Percentiles rank a stretch among this genome's conserved stretches.
phyloP scores from a whole-genome alignment of 495 filamentous ascomycete species.

The Penicillium pulvis region DNA sequence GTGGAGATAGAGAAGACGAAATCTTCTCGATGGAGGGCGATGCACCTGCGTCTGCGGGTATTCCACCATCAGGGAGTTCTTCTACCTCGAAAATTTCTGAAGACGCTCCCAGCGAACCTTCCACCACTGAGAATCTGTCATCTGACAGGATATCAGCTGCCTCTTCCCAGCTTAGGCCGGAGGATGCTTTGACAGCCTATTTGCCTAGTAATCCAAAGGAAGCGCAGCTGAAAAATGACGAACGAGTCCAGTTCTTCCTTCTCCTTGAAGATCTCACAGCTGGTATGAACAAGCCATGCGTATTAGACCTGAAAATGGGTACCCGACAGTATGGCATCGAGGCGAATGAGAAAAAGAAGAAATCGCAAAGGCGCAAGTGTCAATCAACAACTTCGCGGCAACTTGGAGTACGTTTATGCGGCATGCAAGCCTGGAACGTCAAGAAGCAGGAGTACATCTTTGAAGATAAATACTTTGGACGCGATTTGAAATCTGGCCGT shows the following conservation, averaged over 20 bases:
- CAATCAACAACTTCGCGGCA: conserved; percentile 87
- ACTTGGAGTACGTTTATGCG: conserved; percentile 90
- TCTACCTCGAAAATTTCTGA: conserved; percentile 12
- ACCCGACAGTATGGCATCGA: conserved; percentile 99
- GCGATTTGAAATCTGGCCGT: conserved; percentile 80
- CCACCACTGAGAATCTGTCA: conserved; percentile 4
- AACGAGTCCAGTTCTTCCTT: conserved; percentile 87
- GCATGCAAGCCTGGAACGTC: conserved; percentile 93
- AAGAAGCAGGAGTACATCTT: conserved; percentile 81
- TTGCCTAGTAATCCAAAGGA: conserved; percentile 75
- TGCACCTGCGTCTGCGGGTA: conserved; percentile 21
- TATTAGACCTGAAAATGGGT: conserved; percentile 98
- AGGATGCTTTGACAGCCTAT: conserved; percentile 25
- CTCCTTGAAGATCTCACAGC: conserved; percentile 96
- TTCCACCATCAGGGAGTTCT: conserved; percentile 2
- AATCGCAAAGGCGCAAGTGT: conserved; percentile 90
- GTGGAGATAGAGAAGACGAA: conserved; percentile 74
- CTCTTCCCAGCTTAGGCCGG: background rate
- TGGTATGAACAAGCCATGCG: conserved; percentile 94
- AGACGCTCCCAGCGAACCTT: conserved; percentile 5
- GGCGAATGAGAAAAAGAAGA: conserved; percentile 85
- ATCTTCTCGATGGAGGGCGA: conserved; percentile 74
- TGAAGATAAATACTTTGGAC: conserved; percentile 96
- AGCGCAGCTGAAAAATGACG: conserved; percentile 67
- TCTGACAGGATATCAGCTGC: conserved; percentile 9